A percentile compares a stretch with the other conserved stretches of the same genome.
phyloP scores from a whole-genome alignment of 495 filamentous ascomycete species.

The Penicillium egyptiacum region DNA sequence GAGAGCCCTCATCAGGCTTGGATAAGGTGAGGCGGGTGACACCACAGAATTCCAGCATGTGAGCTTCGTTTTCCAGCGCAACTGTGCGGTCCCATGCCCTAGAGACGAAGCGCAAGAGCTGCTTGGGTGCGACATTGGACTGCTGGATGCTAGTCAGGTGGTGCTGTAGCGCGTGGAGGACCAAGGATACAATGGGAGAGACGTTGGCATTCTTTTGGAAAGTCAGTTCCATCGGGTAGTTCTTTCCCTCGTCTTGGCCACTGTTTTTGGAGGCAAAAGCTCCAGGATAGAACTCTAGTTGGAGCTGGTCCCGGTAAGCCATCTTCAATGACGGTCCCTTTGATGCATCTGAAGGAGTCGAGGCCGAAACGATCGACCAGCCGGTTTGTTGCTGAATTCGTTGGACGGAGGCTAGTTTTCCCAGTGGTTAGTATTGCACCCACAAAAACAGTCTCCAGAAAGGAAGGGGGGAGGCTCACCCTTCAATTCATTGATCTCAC shows the following conservation, averaged over 20 bases:
- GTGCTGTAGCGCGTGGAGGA: conserved; percentile 40
- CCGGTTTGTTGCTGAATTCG: conserved; percentile 67
- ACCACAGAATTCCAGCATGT: conserved; percentile 49
- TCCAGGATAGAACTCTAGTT: conserved; percentile 70
- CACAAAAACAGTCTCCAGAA: conserved; percentile 12
- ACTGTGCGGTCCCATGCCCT: conserved; percentile 42
- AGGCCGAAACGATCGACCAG: conserved; percentile 72
- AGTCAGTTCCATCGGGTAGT: conserved; percentile 34
- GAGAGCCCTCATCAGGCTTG: conserved; percentile 25
- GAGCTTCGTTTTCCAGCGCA: conserved; percentile 45
- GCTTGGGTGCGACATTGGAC: conserved; percentile 33
- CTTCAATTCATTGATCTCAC: conserved; percentile 73
- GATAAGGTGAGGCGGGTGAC: conserved; percentile 43
- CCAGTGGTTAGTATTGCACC: neutral
- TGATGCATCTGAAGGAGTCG: conserved; percentile 31
- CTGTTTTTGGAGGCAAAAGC: conserved; percentile 48
- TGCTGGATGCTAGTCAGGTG: conserved; percentile 36
- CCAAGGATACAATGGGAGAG: conserved; percentile 38
- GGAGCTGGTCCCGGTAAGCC: conserved; percentile 74
- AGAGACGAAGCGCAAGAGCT: conserved; percentile 42
- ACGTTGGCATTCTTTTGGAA: conserved; percentile 23
- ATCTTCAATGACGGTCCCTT: conserved; percentile 64
- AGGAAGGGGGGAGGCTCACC: conserved; percentile 39
- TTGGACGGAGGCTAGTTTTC: conserved; percentile 59
- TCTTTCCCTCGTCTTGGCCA: conserved; percentile 17